Conservation (phyloP, 2,329 filamentous ascomycete genomes). For the Sporothrix inflata region DNA sequence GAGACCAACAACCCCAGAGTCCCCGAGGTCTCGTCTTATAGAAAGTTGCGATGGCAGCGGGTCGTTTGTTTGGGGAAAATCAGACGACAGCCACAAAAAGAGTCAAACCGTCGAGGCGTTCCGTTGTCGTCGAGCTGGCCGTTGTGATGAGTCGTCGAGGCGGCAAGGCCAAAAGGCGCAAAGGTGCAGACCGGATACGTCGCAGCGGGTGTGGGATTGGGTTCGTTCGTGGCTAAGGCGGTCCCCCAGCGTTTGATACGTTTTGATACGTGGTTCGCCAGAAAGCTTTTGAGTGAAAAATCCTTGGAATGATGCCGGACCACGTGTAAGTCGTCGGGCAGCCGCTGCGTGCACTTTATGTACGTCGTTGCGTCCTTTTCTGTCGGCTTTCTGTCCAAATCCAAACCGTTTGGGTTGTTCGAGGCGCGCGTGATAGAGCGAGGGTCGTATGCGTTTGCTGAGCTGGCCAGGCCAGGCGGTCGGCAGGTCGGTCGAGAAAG, state of each 20-base stretch:
- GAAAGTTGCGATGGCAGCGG: not conserved
- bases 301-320: slow-evolving; percentile 4
- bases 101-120: not conserved
- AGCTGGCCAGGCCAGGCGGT: not conserved
- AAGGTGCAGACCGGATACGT: slow-evolving; percentile 2
- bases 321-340: slow-evolving; percentile 23
- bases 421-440: slow-evolving; percentile 4
- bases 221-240: slow-evolving; percentile 21
- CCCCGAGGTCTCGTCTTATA: slow-evolving; percentile 6
- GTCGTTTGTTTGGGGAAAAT: not conserved
- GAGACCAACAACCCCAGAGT: slow-evolving; percentile 4
- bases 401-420: not conserved
- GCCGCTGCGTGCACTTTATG: not conserved
- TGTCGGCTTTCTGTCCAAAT: not conserved
- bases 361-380: not conserved
- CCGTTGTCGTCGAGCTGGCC: slow-evolving; percentile 9
- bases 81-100: slow-evolving; percentile 13
- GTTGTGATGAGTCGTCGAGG: slow-evolving; percentile 8
- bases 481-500: not conserved
- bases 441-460: slow-evolving; percentile 26
- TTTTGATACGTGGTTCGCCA: slow-evolving; percentile 26
- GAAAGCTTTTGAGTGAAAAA: not conserved
- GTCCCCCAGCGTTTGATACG: slow-evolving; percentile 6
- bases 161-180: not conserved
- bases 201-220: slow-evolving; percentile 19